Base-by-base conservation (phyloP, 768 basidiomycete species). In the Dictyophora rubrovolvata region DNA sequence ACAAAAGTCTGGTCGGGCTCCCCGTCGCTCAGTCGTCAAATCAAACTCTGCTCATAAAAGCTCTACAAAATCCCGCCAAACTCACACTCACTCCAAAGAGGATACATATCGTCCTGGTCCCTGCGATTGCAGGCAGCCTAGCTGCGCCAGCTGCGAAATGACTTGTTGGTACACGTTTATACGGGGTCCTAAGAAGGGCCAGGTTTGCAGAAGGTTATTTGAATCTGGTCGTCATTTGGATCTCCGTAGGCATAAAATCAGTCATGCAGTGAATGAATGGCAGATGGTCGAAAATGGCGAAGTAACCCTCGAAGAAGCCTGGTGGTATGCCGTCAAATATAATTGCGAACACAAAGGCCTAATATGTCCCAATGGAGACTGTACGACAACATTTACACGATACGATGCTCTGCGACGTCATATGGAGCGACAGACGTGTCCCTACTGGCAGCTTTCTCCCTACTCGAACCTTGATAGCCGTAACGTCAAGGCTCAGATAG, bases 191-290 rank as follows among this genome's bases (percentile, higher is more conserved):
- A 48, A 48, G 1, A 59, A 51, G 18, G 57, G 57, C 21, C 36
- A 52, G 4, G 33, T 42, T 17, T 59, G 57, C 50, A 50, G 35
- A 17, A 47, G 57, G 1, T 35, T 59, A 1, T 59, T 59, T n/a
- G 57, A 59, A 20, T 34, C 28, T 1, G 34, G 34, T 28, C 57
- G 57, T n/a, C 48, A 59, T 20, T 17, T 59, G 16, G 49, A 59
- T 53, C 48, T 51, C 5, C 18, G 22, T 16, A 47, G 57, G 3
- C 57, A 59, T 16, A 53, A 59, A n/a, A 21, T 20, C 18, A 59
- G 49, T 8, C 57, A 59, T 42, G 57, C 57, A 5, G 49, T 59
- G 16, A 48, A 59, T 17, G 57, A 59, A 37, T 59, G 57, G 57
- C 50, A 51, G 17, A 51, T 48, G 57, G 16, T 59, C 18, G 16